Percentiles rank a stretch among this genome's conserved stretches.
Conservation (phyloP, 768 basidiomycete species). For the Phaffia tasmanica region DNA sequence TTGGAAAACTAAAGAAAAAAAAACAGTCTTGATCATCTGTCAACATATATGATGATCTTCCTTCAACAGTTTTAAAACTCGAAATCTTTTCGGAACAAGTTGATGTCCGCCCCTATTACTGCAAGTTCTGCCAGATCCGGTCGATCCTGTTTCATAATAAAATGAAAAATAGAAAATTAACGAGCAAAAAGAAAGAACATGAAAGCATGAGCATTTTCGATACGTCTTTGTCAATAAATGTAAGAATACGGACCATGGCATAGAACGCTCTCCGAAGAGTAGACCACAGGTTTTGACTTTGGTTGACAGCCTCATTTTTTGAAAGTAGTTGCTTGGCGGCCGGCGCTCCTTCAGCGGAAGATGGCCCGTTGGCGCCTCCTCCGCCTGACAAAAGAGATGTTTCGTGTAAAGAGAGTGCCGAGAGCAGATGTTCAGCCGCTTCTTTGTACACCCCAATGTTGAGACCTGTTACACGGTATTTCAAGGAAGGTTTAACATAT, state of each 20-base stretch:
- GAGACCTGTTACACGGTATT: conserved; percentile 48
- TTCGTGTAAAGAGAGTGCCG: conserved; percentile 64
- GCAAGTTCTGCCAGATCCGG: conserved; percentile 69
- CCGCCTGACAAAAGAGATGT: conserved; percentile 2
- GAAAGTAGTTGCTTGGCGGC: conserved; percentile 9
- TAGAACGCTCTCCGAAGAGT: conserved; percentile 72
- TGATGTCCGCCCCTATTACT: conserved; percentile 52
- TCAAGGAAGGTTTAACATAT: not conserved
- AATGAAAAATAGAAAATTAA: not conserved
- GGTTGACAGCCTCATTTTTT: conserved; percentile 45
- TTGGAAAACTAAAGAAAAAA: too few species aligned
- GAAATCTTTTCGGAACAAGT: conserved; percentile 70
- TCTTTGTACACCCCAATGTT: conserved; percentile 94
- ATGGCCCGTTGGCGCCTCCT: not conserved
- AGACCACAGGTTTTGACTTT: conserved; percentile 77
- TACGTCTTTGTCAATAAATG: too few species aligned
- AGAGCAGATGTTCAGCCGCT: conserved; percentile 89
- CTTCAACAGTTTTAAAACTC: conserved; percentile 53
- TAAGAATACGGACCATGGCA: conserved; percentile 53
- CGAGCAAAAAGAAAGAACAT: not conserved
- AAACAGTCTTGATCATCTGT: not conserved
- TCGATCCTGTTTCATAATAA: conserved; percentile 49
- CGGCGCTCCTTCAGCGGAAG: conserved; percentile 4
- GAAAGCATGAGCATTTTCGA: not conserved
- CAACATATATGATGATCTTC: not conserved